These are phyloP conservation scores for Orychophragmus violaceus DNA, from an alignment of 345 rosid genomes.

Conservation along the genomic window DNA sequence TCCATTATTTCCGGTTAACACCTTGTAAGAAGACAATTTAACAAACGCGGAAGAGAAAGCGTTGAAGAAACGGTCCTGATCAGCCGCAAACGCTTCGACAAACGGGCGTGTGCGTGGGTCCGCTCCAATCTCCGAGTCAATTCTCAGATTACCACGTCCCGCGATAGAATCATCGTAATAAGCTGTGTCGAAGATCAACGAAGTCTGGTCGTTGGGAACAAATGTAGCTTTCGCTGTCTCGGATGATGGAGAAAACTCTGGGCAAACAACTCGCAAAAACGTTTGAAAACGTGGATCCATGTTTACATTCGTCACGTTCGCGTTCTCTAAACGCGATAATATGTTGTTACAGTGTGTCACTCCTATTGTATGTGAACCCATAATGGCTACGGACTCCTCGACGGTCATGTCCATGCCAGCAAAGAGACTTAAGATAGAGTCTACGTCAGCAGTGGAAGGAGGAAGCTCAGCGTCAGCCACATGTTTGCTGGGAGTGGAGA, in stretches of 20 bases:
- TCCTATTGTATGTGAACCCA: conserved; percentile 44
- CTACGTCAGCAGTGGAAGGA: conserved; percentile 36
- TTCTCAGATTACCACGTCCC: conserved; percentile 35
- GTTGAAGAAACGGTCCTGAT: conserved; percentile 33
- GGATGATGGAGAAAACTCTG: conserved; percentile 17
- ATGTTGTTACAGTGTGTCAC: conserved; percentile 40
- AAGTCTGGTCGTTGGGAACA: conserved; percentile 37
- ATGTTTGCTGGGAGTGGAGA: conserved; percentile 16
- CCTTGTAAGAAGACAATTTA: conserved; percentile 32
- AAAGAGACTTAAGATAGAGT: conserved; percentile 30
- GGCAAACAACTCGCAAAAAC: conserved; percentile 31
- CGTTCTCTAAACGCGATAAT: conserved; percentile 18
- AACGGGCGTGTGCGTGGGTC: conserved; percentile 35
- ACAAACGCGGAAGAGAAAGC: conserved; percentile 41
- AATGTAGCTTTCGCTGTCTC: conserved; percentile 29
- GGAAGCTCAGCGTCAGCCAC: conserved; percentile 40
- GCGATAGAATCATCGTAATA: conserved; percentile 32
- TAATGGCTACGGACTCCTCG: conserved; percentile 43
- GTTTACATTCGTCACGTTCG: conserved; percentile 7
- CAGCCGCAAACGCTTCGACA: conserved; percentile 32
- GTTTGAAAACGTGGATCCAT: conserved; percentile 37
- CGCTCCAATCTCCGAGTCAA: conserved; percentile 37
- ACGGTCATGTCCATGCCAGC: conserved; percentile 30
- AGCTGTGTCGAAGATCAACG: conserved; percentile 31
- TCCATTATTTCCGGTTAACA: conserved; percentile 34